Base-by-base conservation (phyloP, 176 grass and related monocot species). In the Carex scoparia region DNA sequence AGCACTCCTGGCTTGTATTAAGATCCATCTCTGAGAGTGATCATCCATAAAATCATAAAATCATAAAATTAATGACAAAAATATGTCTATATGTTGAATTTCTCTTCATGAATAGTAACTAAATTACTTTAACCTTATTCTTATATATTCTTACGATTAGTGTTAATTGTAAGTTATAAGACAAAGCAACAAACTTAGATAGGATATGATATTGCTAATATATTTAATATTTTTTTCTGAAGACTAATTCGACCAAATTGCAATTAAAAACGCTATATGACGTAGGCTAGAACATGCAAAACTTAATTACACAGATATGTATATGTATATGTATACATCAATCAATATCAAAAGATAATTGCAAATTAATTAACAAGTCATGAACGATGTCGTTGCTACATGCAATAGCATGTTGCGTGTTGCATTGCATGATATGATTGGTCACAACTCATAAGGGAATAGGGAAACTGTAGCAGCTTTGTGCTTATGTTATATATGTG, bases 281-380 rank as follows among this genome's bases (percentile, higher is more conserved):
- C 10, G 78, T 61, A 60, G 33, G 37, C 11, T 61, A 62, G 58
- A 80, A 80, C 38, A 10, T 80, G 54, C 12, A 80, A 60, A 80
- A 80, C 30, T 80, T 60, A 2, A 35, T 35, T 2, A 62, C 67
- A 38, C 33, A 69, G 15, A 70, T 35, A n/a, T 30, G 38, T 40
- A 5, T 40, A 3, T 35, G 35, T 69, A 58, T 69, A 15, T 68
- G 31, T 69, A 14, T 69, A 28, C 14, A 59, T 23, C 18, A 60
- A 53, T 80, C 77, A 61, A 35, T 80, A 60, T 80, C 55, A 62
- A 61, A 61, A 80, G 28, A 59, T 59, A 60, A 80, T 59, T 61
- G 42, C 42, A 54, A 61, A 42, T 80, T 79, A 57, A 57, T 80
- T 79, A 57, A 57, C 28, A 56, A 79, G 5, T 55, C 44, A 57